Conservation (phyloP, 495 filamentous ascomycete genomes). For the Mytilinidion resinicola region DNA sequence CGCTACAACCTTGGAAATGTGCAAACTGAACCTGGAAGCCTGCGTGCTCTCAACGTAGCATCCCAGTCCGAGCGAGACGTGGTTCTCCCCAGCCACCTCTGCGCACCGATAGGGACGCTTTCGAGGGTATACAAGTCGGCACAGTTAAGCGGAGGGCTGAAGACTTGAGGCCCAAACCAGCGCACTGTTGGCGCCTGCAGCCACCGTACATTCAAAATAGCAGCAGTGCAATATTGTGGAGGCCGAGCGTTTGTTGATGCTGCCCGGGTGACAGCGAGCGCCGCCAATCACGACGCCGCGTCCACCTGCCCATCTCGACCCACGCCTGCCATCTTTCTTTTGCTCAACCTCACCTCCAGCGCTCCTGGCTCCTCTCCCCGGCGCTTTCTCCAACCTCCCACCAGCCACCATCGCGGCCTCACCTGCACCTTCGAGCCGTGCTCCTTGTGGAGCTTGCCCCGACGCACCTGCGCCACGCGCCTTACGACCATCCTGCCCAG, state of each 20-base stretch:
- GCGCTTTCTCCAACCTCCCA: neutral
- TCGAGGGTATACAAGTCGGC: too few relatives aligned
- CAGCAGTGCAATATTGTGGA: neutral
- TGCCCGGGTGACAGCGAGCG: neutral
- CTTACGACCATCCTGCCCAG: neutral
- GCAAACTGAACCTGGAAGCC: too few relatives aligned
- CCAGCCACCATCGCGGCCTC: neutral
- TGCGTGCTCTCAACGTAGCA: neutral
- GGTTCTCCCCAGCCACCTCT: too few relatives aligned
- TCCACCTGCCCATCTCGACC: neutral
- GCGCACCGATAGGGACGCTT: too few relatives aligned
- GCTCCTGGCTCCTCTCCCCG: too few relatives aligned
- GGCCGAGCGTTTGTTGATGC: neutral
- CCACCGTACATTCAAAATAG: too few relatives aligned
- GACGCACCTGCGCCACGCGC: neutral
- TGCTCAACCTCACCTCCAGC: neutral
- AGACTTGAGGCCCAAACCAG: too few relatives aligned
- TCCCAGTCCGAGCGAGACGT: neutral
- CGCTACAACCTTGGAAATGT: too few relatives aligned
- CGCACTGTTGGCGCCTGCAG: too few relatives aligned
- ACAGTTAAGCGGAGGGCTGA: too few relatives aligned
- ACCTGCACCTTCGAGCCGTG: neutral
- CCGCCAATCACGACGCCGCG: neutral
- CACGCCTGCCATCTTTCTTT: neutral
- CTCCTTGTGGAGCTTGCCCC: neutral